Base-by-base conservation (phyloP, 2,329 filamentous ascomycete species). In the Tetracladium maxilliforme region DNA sequence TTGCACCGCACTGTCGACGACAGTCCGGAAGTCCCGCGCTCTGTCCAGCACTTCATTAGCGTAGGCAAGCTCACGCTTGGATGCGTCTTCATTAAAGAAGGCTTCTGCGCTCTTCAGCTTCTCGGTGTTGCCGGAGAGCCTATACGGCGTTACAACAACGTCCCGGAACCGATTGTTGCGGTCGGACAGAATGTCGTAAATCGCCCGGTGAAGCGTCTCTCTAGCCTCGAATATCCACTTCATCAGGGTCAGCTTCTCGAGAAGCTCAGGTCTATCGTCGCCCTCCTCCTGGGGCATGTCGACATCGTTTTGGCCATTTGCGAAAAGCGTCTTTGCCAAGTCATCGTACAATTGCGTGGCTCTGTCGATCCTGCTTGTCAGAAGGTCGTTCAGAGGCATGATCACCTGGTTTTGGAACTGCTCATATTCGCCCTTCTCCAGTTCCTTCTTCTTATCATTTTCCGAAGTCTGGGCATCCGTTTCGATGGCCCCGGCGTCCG, bases 151-250 rank as follows among this genome's bases (percentile, higher is more conserved):
- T 6, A 92, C 55, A 6, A 94, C 78, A 39, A 94, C 76, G 27
- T 79, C 72, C 36, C 79, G 74, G 49, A 93, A 95, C 17, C 82
- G 75, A 30, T 84, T 69, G 41, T 93, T 90, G 25, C 86, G 78
- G 45, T 86, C 81, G 12, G 73, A 75, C 17, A 93, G 67, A 8
- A 95, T 56, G 38, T 92, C 80, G 43, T 83, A 93, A 26, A 87
- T 68, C 39, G 83, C 79, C 21, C 81, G 74, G 52, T 95, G 77
- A 7, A 95, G 61, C 23, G 69, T 64, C 51, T 98, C 90, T n/a
- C 86, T 74, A 2, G 80, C 78, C 47, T 98, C 90, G 39, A 94
- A 95, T 7, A 95, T 72, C 86, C 90, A 95, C 43, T 95, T 98
- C 10, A 95, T 62, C 23, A 94, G 67, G 0, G 87, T 95, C 9